Evolutionary conservation across 495 filamentous ascomycete species (phyloP).

Genomic region (Trichocladium uniseriatum): DNA sequence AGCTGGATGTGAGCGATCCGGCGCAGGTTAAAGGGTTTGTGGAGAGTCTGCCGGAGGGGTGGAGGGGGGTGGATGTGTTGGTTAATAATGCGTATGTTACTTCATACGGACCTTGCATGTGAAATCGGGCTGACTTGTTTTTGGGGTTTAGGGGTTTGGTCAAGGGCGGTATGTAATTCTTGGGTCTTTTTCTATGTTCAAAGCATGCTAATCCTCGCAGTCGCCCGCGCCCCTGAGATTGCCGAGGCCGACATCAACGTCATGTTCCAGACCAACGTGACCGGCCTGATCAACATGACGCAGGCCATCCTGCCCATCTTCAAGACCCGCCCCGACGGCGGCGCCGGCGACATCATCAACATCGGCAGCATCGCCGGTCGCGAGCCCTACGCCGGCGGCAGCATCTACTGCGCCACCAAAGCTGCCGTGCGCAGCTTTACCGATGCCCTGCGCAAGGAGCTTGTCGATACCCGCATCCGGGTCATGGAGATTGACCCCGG

Average conservation of each 20-base stretch:
- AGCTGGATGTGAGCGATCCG: slow-evolving; percentile 78
- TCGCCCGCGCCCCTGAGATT: slow-evolving; percentile 81
- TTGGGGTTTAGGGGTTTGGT: slow-evolving; percentile 21
- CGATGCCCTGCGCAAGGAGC: slow-evolving; percentile 78
- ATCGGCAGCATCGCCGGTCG: slow-evolving; percentile 92
- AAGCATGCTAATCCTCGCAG: slow-evolving; percentile 9
- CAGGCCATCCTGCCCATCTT: slow-evolving; percentile 83
- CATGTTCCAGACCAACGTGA: slow-evolving; percentile 93
- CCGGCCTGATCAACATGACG: slow-evolving; percentile 92
- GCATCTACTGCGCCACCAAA: slow-evolving; percentile 96
- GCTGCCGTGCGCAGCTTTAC: slow-evolving; percentile 87
- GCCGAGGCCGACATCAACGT: slow-evolving; percentile 68
- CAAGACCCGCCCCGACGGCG: slow-evolving; percentile 68
- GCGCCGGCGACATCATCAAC: slow-evolving; percentile 90
- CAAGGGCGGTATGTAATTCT: slow-evolving; percentile 20
- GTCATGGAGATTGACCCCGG: slow-evolving; percentile 92
- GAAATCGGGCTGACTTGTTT: not conserved
- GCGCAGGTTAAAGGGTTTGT: slow-evolving; percentile 72
- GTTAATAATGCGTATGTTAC: slow-evolving; percentile 90
- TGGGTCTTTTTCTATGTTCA: too few relatives aligned
- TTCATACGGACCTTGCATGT: not conserved
- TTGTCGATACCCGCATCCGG: slow-evolving; percentile 75
- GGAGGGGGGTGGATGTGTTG: slow-evolving; percentile 76
- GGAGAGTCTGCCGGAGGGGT: slow-evolving; percentile 64
- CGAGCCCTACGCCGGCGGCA: slow-evolving; percentile 80